phyloP scores from a whole-genome alignment of 73 alveolate species.

The Paraurostyla sp. region DNA sequence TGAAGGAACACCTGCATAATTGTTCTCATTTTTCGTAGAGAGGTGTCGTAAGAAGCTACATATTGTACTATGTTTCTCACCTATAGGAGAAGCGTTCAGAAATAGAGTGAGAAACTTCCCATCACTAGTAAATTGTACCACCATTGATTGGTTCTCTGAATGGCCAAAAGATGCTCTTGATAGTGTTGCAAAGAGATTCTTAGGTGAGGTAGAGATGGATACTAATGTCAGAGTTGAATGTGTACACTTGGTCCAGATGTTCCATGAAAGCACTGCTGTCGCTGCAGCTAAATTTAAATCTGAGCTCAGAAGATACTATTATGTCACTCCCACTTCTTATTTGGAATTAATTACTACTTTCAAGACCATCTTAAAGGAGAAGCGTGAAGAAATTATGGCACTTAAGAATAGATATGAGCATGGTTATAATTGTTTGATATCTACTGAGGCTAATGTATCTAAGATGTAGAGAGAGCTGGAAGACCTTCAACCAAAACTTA shows the following conservation, averaged over 20 bases:
- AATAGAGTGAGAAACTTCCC: constrained; percentile 99
- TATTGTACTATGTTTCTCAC: constrained; percentile 98
- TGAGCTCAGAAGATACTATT: constrained; percentile 96
- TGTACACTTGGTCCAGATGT: constrained; percentile 88
- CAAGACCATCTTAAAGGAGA: constrained; percentile 93
- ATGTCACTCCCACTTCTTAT: constrained; percentile 99
- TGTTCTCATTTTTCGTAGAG: constrained; percentile 95
- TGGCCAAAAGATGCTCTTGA: constrained; percentile 99
- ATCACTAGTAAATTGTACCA: constrained; percentile 99
- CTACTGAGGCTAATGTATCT: constrained; percentile 97
- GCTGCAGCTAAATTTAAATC: constrained; percentile 93
- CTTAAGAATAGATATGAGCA: constrained; percentile 93
- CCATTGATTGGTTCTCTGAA: constrained; percentile 99
- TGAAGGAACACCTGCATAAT: constrained; percentile 96
- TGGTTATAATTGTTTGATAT: constrained; percentile 93
- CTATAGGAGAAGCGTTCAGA: constrained; percentile 99
- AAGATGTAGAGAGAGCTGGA: constrained; percentile 97
- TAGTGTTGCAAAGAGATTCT: constrained; percentile 97
- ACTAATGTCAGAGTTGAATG: constrained; percentile 80
- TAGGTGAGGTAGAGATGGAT: constrained; percentile 89
- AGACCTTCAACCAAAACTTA: constrained; percentile 97
- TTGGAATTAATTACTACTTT: constrained; percentile 98
- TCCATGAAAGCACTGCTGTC: constrained; percentile 95
- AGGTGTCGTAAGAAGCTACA: constrained; percentile 95
- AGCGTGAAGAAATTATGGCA: constrained; percentile 92